Base-by-base conservation (phyloP, 805 yeast genomes). In the Scheffersomyces stipitis region DNA sequence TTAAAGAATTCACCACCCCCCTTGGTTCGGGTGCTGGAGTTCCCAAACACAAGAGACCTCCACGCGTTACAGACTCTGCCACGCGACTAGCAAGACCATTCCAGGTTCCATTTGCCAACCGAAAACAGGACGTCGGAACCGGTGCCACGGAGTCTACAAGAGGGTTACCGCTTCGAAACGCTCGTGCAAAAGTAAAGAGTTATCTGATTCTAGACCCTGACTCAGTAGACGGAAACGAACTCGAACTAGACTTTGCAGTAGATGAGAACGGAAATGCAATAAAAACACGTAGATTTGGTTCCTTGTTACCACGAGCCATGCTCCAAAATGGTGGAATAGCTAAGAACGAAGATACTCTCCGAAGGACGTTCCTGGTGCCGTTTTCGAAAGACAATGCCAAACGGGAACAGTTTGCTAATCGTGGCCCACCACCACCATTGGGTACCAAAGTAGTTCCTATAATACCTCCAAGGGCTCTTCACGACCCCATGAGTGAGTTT, bases 401-500 rank as follows among this genome's bases (percentile, higher is more conserved):
- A 34, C 62, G 59, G 24, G 60, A 64, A 30, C 64, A 58, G 30
- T 54, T 56, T 33, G 46, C 51, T 17, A 44, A 30, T 40, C 52
- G 47, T 33, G 61, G 70, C 33, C 74, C 89, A 1, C 90, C 96
- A 0, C 86, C 95, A 0, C 86, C 95, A 0, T 67, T 91, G 41
- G 99, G 99, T 0, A 88, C 89, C 40, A 77, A 83, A 44, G 76
- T 83, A 26, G 77, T 79, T 44, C 75, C 80, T 2, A 69, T 77
- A 1, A 62, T 86, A 36, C 85, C 86, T n/a, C 96, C 98, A 3
- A 67, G 89, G 40, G 95, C 99, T 1, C 69, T 93, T n/a, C 95
- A 91, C 56, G 99, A 93, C 62, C 99, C 99, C 0, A 73, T 83
- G 30, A 89, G 83, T 42, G 97, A 93, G 57, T 81, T 86, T 51